Base-by-base conservation (phyloP, 192 early-diverging fungal species). In the Linnemannia schmuckeri region DNA sequence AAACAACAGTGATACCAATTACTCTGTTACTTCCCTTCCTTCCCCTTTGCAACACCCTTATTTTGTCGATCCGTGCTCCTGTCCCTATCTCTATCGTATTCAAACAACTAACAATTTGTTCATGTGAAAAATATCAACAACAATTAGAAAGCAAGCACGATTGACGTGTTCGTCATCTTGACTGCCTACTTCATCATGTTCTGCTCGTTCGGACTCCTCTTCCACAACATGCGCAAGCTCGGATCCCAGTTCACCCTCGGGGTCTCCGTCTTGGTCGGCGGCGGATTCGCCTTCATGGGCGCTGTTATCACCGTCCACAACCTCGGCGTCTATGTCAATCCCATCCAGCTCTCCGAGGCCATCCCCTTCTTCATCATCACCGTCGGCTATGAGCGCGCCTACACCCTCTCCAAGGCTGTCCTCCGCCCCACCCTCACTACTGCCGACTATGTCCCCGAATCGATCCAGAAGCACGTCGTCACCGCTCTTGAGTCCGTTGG, bases 361-460 rank as follows among this genome's bases (percentile, higher is more conserved):
- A 92, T 97, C 81, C 97, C 97, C 8, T 97, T 98, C 89, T 93
- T 98, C 66, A 94, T 96, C 44, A 94, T 97, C 69, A 96, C 96
- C 40, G 94, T 99, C 40, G 97, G 97, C 4, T 98, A 97, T 76
- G 97, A 99, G 79, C 94, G 96, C 88, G 95, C 95, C 68, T 94
- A 95, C 87, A 90, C 89, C 20, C 90, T 99, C 75, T 96, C 97
- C 75, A 94, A 95, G 72, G 92, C 95, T 68, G 95, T 99, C 8
- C 91, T 97, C 70, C 91, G 91, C 85, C 33, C 88, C 79, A 73
- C 89, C 81, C 66, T 82, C 66, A 76, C 80, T 44, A 46, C 44
- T 15, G 54, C 46, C 22, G 66, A 80, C 8, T 74, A 80, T 54
- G 79, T 86, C n/a, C 75, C 77, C 49, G 83, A 88, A 38, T 80